Conservation (phyloP, 345 rosid species). For the Gossypium longicalyx region DNA sequence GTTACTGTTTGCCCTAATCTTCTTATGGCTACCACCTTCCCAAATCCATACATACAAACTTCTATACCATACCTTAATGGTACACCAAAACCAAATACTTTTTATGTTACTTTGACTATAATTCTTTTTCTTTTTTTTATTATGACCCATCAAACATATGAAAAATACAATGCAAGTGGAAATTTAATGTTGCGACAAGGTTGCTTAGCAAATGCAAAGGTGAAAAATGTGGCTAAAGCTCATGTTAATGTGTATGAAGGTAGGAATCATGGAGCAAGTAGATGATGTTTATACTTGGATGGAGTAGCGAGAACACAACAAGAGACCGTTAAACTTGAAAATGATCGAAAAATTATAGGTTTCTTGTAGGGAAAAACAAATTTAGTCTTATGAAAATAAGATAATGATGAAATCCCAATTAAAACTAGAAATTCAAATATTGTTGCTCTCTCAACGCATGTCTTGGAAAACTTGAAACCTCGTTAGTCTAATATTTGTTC, state of each 20-base stretch:
- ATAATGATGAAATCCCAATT: slow-evolving; percentile 16
- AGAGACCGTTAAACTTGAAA: slow-evolving; percentile 27
- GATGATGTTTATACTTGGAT: slow-evolving; percentile 33
- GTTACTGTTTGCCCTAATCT: slow-evolving; percentile 35
- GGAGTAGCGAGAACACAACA: slow-evolving; percentile 17
- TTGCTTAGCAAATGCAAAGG: slow-evolving; percentile 24
- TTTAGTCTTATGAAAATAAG: background rate
- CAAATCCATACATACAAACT: slow-evolving; percentile 19
- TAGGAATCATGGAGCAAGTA: slow-evolving; percentile 32
- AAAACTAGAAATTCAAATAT: slow-evolving; percentile 29
- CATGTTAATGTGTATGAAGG: slow-evolving; percentile 33
- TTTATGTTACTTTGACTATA: too few relatives aligned
- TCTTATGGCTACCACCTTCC: slow-evolving; percentile 29
- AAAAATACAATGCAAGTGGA: slow-evolving; percentile 15
- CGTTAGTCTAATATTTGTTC: background rate
- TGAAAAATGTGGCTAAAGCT: slow-evolving; percentile 33
- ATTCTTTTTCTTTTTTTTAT: too few relatives aligned
- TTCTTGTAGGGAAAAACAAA: slow-evolving; percentile 1
- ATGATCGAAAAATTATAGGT: slow-evolving; percentile 17
- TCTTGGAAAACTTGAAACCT: slow-evolving; percentile 17
- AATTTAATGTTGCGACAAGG: slow-evolving; percentile 28
- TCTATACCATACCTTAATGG: slow-evolving; percentile 37
- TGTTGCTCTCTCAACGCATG: slow-evolving; percentile 11
- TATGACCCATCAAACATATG: background rate
- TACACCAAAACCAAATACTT: background rate